Percentiles rank a stretch among this genome's conserved stretches.
Evolutionary conservation across 2,329 filamentous ascomycete genomes (phyloP).

Genomic region (Colletotrichum sp.): DNA sequence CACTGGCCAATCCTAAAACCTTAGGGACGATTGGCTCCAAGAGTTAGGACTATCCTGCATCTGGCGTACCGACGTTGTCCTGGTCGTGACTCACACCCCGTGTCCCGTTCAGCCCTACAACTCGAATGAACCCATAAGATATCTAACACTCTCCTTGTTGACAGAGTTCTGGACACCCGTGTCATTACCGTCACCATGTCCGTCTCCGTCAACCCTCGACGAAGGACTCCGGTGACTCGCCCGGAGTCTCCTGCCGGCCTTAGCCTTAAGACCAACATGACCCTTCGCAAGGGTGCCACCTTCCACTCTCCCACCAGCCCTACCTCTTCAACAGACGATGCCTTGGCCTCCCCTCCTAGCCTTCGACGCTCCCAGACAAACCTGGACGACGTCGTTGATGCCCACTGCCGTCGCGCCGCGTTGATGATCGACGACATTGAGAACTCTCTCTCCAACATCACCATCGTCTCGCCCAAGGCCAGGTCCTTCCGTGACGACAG

Average conservation of each 20-base stretch:
- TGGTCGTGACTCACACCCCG: conserved; percentile 35
- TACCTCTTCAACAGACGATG: conserved; percentile 39
- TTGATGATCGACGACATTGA: conserved; percentile 71
- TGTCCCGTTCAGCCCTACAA: conserved; percentile 26
- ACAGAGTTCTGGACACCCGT: conserved; percentile 35
- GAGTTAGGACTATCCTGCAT: conserved; percentile 16
- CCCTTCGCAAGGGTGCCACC: conserved; percentile 74
- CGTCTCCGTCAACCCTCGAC: conserved; percentile 48
- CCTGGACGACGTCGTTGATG: conserved; percentile 74
- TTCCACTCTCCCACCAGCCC: conserved; percentile 56
- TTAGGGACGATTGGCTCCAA: conserved; percentile 1
- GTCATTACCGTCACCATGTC: conserved; percentile 44
- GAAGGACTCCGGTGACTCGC: conserved; percentile 50
- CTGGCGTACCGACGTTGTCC: conserved; percentile 6
- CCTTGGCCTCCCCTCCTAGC: conserved; percentile 50
- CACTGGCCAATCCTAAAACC: conserved; percentile 17
- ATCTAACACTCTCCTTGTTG: conserved; percentile 23
- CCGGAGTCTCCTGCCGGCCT: conserved; percentile 42
- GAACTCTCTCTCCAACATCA: conserved; percentile 58
- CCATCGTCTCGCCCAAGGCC: conserved; percentile 41
- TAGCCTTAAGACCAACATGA: conserved; percentile 58
- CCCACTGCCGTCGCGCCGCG: conserved; percentile 71
- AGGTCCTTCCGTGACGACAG: conserved; percentile 58
- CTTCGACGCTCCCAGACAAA: conserved; percentile 72
- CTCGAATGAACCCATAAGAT: conserved; percentile 18